Percentiles rank a stretch among this genome's conserved stretches.
Evolutionary conservation across 2,329 filamentous ascomycete species (phyloP).

Genomic region (Alternaria sp.): DNA sequence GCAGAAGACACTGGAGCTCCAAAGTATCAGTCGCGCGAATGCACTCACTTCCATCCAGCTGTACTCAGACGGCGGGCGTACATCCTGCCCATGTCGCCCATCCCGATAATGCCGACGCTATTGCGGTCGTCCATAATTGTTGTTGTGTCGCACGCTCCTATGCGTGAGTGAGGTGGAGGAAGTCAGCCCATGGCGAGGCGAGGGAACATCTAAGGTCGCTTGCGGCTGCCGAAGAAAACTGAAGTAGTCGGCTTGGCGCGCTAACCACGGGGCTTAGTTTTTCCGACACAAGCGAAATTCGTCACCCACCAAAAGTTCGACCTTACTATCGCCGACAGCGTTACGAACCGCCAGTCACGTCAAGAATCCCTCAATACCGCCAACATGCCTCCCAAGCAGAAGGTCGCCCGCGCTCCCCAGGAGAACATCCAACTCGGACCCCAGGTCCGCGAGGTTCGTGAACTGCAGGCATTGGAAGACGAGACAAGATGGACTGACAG

Average conservation of each 20-base stretch:
- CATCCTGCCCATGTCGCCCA: slow-evolving; percentile 99
- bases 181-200: slow-evolving; percentile 43
- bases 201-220: slow-evolving; percentile 22
- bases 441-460: slow-evolving; percentile 83
- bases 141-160: slow-evolving; percentile 40
- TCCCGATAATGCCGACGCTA: slow-evolving; percentile 92
- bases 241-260: slow-evolving; percentile 21
- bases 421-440: slow-evolving; percentile 96
- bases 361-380: slow-evolving; percentile 39
- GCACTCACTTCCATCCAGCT: slow-evolving; percentile 93
- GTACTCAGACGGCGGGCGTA: slow-evolving; percentile 87
- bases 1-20: slow-evolving; percentile 15
- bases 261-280: slow-evolving; percentile 27
- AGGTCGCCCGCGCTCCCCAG: slow-evolving; percentile 76
- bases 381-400: slow-evolving; percentile 89
- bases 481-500: slow-evolving; percentile 31
- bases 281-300: slow-evolving; percentile 28
- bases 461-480: slow-evolving; percentile 5
- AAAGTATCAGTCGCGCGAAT: slow-evolving; percentile 30
- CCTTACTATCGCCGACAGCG: slow-evolving; percentile 33
- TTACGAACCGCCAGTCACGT: slow-evolving; percentile 39
- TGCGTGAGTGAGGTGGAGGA: slow-evolving; percentile 33
- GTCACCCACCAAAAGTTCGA: slow-evolving; percentile 30
- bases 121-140: slow-evolving; percentile 67
- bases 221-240: slow-evolving; percentile 33